phyloP scores from a whole-genome alignment of 345 rosid species.

The Citrus hindsii region DNA sequence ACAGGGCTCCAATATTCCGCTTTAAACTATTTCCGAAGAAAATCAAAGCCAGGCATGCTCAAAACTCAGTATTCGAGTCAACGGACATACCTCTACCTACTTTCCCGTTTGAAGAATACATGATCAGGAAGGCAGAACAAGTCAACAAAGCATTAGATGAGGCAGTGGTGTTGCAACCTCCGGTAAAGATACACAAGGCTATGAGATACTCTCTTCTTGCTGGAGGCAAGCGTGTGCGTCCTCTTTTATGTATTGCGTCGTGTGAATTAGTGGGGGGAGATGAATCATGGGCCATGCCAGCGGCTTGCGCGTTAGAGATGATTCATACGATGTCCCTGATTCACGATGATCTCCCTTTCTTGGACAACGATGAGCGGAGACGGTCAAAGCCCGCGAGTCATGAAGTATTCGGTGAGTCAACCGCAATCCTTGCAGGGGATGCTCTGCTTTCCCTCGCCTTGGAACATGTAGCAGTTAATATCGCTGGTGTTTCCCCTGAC shows the following conservation, averaged over 20 bases:
- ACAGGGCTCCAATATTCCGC: not conserved
- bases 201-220: slow-evolving; percentile 75
- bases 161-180: slow-evolving; percentile 44
- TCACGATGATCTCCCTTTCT: slow-evolving; percentile 72
- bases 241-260: slow-evolving; percentile 57
- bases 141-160: slow-evolving; percentile 52
- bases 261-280: slow-evolving; percentile 64
- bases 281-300: slow-evolving; percentile 41
- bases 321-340: slow-evolving; percentile 65
- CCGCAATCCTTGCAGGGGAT: slow-evolving; percentile 55
- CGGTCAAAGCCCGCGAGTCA: slow-evolving; percentile 64
- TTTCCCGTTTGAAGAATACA: slow-evolving; percentile 33
- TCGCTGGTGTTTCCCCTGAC: slow-evolving; percentile 22
- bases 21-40: not conserved
- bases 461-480: slow-evolving; percentile 40
- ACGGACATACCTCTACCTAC: not conserved
- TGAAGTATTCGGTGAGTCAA: slow-evolving; percentile 49
- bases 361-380: slow-evolving; percentile 65
- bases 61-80: not conserved
- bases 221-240: slow-evolving; percentile 63
- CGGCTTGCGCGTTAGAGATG: slow-evolving; percentile 74
- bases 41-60: not conserved
- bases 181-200: slow-evolving; percentile 51
- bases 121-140: slow-evolving; percentile 23
- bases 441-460: slow-evolving; percentile 61